These are phyloP conservation scores for Candida glucosophila DNA, from an alignment of 1,139 yeast species.

Conservation along the genomic window DNA sequence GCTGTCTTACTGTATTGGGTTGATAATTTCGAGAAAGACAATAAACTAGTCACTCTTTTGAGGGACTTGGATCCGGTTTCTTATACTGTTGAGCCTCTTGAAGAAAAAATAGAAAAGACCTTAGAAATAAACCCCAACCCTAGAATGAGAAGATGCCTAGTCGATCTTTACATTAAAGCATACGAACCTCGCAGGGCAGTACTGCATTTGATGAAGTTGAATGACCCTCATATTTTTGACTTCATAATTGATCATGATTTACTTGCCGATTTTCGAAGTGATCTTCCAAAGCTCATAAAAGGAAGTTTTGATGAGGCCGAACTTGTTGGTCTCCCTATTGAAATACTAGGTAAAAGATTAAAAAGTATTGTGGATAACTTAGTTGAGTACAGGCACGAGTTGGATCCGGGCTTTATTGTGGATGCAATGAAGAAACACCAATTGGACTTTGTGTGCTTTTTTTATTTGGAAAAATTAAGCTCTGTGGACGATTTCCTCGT, in stretches of 20 bases:
- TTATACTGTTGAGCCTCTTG: constrained; percentile 41
- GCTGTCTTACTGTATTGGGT: constrained; percentile 45
- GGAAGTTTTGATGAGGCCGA: constrained; percentile 30
- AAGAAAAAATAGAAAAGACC: constrained; percentile 38
- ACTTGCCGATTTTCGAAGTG: constrained; percentile 37
- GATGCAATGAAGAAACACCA: constrained; percentile 32
- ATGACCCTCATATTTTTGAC: constrained; percentile 47
- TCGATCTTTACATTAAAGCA: constrained; percentile 47
- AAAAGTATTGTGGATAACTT: constrained; percentile 44
- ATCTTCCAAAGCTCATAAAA: constrained; percentile 46
- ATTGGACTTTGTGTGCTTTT: constrained; percentile 49
- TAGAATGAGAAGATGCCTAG: constrained; percentile 40
- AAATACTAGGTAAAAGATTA: constrained; percentile 30
- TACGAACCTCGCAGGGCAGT: constrained; percentile 59
- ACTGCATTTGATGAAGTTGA: constrained; percentile 46
- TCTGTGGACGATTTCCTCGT: constrained; percentile 46
- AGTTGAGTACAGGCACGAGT: constrained; percentile 58
- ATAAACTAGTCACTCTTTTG: constrained; percentile 32
- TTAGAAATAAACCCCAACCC: constrained; percentile 16
- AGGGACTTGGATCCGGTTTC: constrained; percentile 52
- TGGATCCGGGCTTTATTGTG: constrained; percentile 45
- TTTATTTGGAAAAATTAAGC: constrained; percentile 50
- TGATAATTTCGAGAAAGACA: constrained; percentile 16
- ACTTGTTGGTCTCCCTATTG: constrained; percentile 30
- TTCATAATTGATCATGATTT: constrained; percentile 58